Percentiles rank a stretch among this genome's conserved stretches.
phyloP scores from a whole-genome alignment of 192 early-diverging fungal genomes.

The Nowakowskiella sp. region DNA sequence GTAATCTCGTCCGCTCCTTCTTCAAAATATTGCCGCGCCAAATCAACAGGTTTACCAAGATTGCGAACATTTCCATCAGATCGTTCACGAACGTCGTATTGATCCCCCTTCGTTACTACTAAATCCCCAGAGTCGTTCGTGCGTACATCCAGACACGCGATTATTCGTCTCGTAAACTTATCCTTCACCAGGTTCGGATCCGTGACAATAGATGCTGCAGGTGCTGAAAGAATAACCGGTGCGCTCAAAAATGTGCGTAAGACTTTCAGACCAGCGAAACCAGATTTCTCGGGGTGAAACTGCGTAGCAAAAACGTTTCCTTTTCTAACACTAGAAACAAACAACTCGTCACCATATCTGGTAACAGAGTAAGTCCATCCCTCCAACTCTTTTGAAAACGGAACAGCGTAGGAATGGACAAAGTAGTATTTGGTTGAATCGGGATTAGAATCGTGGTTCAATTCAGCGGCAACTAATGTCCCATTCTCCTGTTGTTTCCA shows the following conservation, averaged over 20 bases:
- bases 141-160: conserved; percentile 95
- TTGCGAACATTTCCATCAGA: conserved; percentile 73
- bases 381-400: conserved; percentile 20
- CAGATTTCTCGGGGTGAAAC: conserved; percentile 99
- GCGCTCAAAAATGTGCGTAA: conserved; percentile 71
- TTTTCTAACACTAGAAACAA: conserved; percentile 73
- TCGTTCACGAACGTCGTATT: conserved; percentile 93
- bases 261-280: conserved; percentile 74
- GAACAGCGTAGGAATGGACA: conserved; percentile 8
- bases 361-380: conserved; percentile 78
- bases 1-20: conserved; percentile 98
- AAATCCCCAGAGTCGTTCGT: conserved; percentile 95
- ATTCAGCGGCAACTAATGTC: background rate
- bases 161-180: conserved; percentile 76
- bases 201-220: background rate
- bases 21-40: conserved; percentile 83
- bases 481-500: too few species aligned
- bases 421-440: conserved; percentile 14
- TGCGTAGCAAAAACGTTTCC: conserved; percentile 94
- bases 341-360: conserved; percentile 78
- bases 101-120: conserved; percentile 99
- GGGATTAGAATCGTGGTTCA: conserved; percentile 24
- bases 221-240: conserved; percentile 15
- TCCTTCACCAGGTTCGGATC: conserved; percentile 24
- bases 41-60: conserved; percentile 93